Conservation (phyloP, 169 alveolate genomes). For the Perkinsus chesapeaki region DNA sequence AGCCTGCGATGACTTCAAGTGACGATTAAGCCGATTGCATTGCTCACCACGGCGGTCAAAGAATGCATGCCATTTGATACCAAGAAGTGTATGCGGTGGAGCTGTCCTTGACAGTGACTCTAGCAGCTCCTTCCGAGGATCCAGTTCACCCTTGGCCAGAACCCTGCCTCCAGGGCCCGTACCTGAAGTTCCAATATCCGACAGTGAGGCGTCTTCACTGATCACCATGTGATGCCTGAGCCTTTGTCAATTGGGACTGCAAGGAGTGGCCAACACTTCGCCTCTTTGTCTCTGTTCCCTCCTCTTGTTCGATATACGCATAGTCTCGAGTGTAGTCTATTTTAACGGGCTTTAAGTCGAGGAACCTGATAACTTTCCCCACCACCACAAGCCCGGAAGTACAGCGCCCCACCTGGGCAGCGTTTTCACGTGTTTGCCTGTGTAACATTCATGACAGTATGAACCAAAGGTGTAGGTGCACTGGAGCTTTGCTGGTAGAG, state of each 20-base stretch:
- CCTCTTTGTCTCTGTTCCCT: background rate
- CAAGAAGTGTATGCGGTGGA: slow-evolving; percentile 31
- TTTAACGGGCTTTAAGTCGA: slow-evolving; percentile 30
- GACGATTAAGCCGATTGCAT: background rate
- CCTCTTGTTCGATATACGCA: background rate
- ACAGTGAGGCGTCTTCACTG: background rate
- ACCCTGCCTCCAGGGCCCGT: slow-evolving; percentile 1
- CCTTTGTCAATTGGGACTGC: background rate
- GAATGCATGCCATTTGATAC: slow-evolving; percentile 35
- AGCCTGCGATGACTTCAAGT: background rate
- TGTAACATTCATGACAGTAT: slow-evolving; percentile 32
- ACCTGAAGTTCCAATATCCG: background rate
- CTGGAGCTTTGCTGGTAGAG: slow-evolving; percentile 34
- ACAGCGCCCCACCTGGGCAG: slow-evolving; percentile 18
- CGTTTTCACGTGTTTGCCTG: slow-evolving; percentile 31
- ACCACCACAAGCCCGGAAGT: background rate
- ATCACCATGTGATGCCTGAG: background rate
- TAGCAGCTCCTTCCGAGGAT: slow-evolving; percentile 9
- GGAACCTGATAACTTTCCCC: slow-evolving; percentile 1
- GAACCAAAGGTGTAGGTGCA: slow-evolving; percentile 37
- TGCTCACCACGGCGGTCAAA: slow-evolving; percentile 27
- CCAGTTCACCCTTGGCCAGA: slow-evolving; percentile 9
- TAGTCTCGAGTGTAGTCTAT: slow-evolving; percentile 13
- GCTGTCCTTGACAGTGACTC: slow-evolving; percentile 28
- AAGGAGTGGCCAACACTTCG: background rate